phyloP scores from a whole-genome alignment of 257 asterid species.

The Solanum chaucha region DNA sequence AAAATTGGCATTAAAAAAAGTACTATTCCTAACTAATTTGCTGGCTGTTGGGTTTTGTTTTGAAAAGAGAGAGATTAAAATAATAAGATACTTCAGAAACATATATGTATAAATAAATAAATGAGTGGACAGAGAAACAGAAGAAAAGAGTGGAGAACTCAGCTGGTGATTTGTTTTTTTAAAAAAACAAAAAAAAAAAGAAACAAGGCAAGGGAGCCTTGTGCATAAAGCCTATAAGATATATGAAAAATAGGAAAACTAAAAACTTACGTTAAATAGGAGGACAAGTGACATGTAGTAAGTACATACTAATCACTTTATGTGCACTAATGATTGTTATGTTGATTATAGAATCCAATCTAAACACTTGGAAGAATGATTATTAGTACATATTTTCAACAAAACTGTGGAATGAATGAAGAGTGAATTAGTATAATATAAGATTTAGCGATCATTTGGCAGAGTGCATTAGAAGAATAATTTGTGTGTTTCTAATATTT shows the following conservation, averaged over 20 bases:
- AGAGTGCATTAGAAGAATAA: too few relatives aligned
- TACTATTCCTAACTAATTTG: neutral
- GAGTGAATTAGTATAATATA: neutral
- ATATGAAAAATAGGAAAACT: neutral
- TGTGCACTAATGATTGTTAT: neutral
- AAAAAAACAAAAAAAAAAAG: neutral
- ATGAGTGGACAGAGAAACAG: neutral
- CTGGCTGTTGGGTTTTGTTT: neutral
- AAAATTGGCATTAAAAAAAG: neutral
- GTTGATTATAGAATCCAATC: neutral
- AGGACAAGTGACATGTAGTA: neutral
- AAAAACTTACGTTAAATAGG: neutral
- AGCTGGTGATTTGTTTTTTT: neutral
- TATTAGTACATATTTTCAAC: neutral
- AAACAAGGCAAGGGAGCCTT: neutral
- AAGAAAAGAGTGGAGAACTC: neutral
- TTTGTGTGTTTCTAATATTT: too few relatives aligned
- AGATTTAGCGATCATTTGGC: too few relatives aligned
- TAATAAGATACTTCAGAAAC: neutral
- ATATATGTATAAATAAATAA: neutral
- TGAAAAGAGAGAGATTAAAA: neutral
- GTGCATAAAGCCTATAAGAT: neutral
- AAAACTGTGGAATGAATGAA: neutral
- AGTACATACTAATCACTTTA: neutral
- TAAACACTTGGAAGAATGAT: neutral